Conservation (phyloP, 176 grass and related monocot genomes). For the Dendrocalamus sinicus region DNA sequence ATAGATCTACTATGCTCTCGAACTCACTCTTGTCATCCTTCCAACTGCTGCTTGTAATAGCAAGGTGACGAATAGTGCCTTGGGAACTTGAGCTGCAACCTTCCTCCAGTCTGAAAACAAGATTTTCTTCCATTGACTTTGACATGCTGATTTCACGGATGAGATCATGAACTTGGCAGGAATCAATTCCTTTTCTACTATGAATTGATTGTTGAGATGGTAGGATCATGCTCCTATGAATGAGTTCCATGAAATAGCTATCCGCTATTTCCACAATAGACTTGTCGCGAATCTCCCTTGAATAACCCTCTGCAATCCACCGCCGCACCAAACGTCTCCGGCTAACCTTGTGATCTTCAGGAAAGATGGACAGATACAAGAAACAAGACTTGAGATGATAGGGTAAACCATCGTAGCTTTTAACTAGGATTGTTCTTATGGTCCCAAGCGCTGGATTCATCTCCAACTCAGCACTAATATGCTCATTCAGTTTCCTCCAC, state of each 20-base stretch:
- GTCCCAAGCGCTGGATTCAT: neutral
- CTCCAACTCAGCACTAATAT: conserved; percentile 26
- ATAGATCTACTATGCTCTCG: too few relatives aligned
- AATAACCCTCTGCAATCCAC: conserved; percentile 46
- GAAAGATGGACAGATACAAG: conserved; percentile 34
- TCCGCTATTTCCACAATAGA: neutral
- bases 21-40: too few relatives aligned
- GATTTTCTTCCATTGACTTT: too few relatives aligned
- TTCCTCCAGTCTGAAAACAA: too few relatives aligned
- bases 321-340: neutral
- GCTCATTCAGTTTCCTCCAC: conserved; percentile 34
- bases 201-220: neutral
- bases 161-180: conserved; percentile 44
- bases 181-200: neutral
- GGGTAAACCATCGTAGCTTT: conserved; percentile 48
- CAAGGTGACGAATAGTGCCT: too few relatives aligned
- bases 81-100: too few relatives aligned
- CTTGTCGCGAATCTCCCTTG: neutral
- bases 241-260: neutral
- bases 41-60: too few relatives aligned
- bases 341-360: neutral
- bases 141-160: neutral
- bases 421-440: conserved; percentile 11
- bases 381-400: conserved; percentile 47
- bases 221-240: conserved; percentile 12